Evolutionary conservation across 2,329 filamentous ascomycete genomes (phyloP), one percentile per base, ranked within the genome.

Genomic region (Stachybotrys chlorohalonatus): DNA sequence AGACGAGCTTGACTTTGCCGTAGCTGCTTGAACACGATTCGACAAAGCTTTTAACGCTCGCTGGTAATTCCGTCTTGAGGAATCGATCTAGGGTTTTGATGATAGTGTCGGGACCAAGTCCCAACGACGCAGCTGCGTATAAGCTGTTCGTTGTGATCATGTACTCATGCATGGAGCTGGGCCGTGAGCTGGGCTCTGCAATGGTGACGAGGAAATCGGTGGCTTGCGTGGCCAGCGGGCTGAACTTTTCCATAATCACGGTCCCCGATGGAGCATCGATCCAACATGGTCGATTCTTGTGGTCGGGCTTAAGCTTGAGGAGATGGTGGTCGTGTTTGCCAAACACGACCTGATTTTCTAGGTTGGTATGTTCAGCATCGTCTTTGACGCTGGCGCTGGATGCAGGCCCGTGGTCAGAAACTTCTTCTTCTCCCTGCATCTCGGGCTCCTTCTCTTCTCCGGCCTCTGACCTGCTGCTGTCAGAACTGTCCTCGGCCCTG

Each of bases 141-240:
- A 96, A 77, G 70, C 89, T 94, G 71, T 95, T 89, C 17, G 87
- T 82, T 2, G 90, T 95, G 65, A 96, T 79, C 48, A 83, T 80
- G 70, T 95, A 96, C 70, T 96, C 91, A 73, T 96, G 91, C 51
- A 96, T 79, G 64, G 89, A 90, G 6, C 83, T 85, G 52, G 92
- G 91, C 54, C 91, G 83, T 31, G 90, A 95, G 56, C 89, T 77
- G 24, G 91, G 91, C 73, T 96, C 91, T 55, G 91, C 90, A 62
- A 96, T 90, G 46, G 91, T 95, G 62, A 92, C 94, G 55, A 96
- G 76, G 66, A 96, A 95, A 68, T 94, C 89, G 66, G 94, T 89
- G 0, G 89, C 90, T 63, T 90, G 85, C 50, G 84, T 79, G 54
- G 90, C 89, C 53, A 91, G 75, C 1, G 90, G 86, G 49, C 86